Base-by-base conservation (phyloP, 148 eudicot species). In the Amaranthus hypochondriacus region DNA sequence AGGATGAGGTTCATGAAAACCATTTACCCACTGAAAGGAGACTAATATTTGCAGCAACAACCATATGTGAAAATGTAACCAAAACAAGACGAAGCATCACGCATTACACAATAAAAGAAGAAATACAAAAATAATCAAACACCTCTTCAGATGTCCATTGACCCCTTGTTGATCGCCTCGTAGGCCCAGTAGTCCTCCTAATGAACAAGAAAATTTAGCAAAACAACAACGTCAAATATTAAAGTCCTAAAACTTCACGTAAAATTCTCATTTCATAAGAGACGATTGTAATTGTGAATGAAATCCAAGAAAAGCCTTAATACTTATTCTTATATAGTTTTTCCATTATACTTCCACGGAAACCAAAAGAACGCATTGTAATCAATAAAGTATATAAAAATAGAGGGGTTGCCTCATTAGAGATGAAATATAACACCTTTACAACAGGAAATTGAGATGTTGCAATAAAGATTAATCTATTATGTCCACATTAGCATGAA, bases 131-230 rank as follows among this genome's bases (percentile, higher is more conserved):
- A 15, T 69, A 57, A 72, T 54, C 56, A 70, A 80, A 54, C 77
- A 89, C 99, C 97, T 95, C 99, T 73, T 92, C 96, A 48, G 88
- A 75, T 76, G 97, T 92, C 99, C 99, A 95, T 71, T 95, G 97
- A 59, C 99, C 99, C 80, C 90, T 92, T 46, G 99, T 88, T 42
- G 97, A 95, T 71, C 97, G 92, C 87, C 99, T 89, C 66, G 97
- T 90, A 68, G 99, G 99, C 75, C 99, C 99, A 79, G 86, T 89
- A 44, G 97, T 90, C 76, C 99, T 90, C 92, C 99, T 95, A 79
- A 43, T 70, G 79, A 73, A 67, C 47, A 74, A 56, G 14, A 53
- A 59, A 46, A 59, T 14, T 73, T 62, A 55, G 65, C 9, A 62
- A 65, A n/a, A 47, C 6, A 59, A 61, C 48, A 60, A 4, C 11